phyloP scores from a whole-genome alignment of 176 grass and related monocot genomes.

The Carex parvula region DNA sequence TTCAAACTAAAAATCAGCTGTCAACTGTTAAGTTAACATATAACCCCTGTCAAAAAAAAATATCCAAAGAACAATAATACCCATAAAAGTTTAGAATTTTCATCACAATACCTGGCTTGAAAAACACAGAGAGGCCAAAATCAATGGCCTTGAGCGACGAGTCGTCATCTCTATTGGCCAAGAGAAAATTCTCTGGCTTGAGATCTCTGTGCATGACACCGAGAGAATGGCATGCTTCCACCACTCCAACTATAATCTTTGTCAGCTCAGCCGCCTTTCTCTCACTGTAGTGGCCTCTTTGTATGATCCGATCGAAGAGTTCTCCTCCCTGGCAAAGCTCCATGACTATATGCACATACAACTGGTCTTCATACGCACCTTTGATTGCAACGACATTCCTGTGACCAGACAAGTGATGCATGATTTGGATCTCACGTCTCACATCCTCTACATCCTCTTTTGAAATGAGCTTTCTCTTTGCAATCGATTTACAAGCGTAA shows the following conservation, averaged over 20 bases:
- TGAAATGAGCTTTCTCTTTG: conserved; percentile 96
- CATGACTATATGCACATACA: conserved; percentile 97
- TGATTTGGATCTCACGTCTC: conserved; percentile 99
- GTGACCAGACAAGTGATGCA: conserved; percentile 93
- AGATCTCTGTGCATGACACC: conserved; percentile 98
- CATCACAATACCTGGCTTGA: conserved; percentile 65
- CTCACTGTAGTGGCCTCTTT: conserved; percentile 94
- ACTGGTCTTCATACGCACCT: conserved; percentile 86
- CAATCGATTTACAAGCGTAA: conserved; percentile 95
- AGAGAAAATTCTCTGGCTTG: conserved; percentile 95
- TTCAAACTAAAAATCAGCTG: not conserved
- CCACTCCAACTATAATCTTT: conserved; percentile 80
- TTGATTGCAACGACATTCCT: conserved; percentile 88
- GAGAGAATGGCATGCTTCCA: conserved; percentile 96
- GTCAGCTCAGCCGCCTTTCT: conserved; percentile 93
- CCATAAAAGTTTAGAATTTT: not conserved
- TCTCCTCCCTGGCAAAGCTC: conserved; percentile 90
- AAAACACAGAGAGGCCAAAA: conserved; percentile 97
- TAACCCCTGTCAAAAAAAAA: not conserved
- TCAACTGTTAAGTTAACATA: not conserved
- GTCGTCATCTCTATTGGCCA: conserved; percentile 81
- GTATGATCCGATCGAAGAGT: conserved; percentile 96
- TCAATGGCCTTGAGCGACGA: conserved; percentile 93
- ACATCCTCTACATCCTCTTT: conserved; percentile 91
- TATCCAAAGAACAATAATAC: not conserved